Percentiles rank a stretch among this genome's conserved stretches.
phyloP scores from a whole-genome alignment of 2,329 filamentous ascomycete genomes.

The Kalmusia sp. region DNA sequence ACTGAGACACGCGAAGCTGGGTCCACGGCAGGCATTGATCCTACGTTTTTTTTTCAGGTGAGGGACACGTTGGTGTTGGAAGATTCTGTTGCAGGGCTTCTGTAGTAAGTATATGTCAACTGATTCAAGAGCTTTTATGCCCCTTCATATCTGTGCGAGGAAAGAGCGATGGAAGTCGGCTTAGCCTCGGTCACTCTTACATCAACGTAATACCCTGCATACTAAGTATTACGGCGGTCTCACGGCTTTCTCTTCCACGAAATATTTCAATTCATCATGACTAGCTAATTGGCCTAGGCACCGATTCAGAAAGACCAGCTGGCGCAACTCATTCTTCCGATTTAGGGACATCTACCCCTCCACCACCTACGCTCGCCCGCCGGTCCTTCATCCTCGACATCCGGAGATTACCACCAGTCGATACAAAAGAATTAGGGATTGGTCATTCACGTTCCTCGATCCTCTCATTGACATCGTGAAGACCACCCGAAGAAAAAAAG shows the following conservation, averaged over 20 bases:
- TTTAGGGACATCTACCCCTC: neutral
- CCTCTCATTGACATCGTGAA: slow-evolving; percentile 29
- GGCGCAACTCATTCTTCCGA: too few relatives aligned
- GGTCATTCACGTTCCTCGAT: slow-evolving; percentile 26
- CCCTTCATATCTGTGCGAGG: neutral
- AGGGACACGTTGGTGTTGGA: neutral
- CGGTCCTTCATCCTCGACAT: neutral
- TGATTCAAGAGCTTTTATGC: neutral
- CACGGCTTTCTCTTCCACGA: neutral
- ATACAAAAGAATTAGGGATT: slow-evolving; percentile 25
- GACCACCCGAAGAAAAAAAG: slow-evolving; percentile 16
- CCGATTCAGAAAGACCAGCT: neutral
- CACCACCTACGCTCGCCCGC: neutral
- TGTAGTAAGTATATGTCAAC: neutral
- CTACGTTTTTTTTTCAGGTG: neutral
- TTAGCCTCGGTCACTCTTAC: neutral
- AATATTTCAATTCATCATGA: slow-evolving; percentile 1
- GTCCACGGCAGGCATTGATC: neutral
- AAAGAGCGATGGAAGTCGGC: neutral
- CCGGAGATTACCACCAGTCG: neutral
- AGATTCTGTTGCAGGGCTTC: neutral
- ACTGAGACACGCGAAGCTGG: slow-evolving; percentile 2
- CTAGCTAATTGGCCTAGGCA: slow-evolving; percentile 5
- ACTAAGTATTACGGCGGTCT: slow-evolving; percentile 8
- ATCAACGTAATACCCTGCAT: slow-evolving; percentile 4